Percentiles rank a stretch among this genome's conserved stretches.
Evolutionary conservation across 2,329 filamentous ascomycete genomes (phyloP).

Genomic region (Fonsecaea pedrosoi): DNA sequence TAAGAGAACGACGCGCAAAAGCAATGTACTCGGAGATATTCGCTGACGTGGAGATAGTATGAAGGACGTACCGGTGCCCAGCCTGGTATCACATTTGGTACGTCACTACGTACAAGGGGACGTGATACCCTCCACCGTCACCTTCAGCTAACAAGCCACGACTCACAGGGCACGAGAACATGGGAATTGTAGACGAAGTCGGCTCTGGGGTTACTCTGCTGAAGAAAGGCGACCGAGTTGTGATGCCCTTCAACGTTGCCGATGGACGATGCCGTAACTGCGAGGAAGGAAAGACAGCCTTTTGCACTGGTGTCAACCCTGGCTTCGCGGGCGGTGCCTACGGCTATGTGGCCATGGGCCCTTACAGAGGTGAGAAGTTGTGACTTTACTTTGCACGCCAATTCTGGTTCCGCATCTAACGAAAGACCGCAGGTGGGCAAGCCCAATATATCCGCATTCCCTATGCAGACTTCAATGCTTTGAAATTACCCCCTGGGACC

Average conservation of each 20-base stretch:
- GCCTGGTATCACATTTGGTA: constrained; percentile 66
- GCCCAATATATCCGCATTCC: constrained; percentile 70
- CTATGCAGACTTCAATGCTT: constrained; percentile 70
- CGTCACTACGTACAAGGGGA: constrained; percentile 15
- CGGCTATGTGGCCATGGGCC: constrained; percentile 68
- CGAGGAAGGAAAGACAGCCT: constrained; percentile 68
- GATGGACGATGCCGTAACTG: constrained; percentile 69
- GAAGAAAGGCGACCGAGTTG: constrained; percentile 68
- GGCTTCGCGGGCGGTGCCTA: constrained; percentile 67
- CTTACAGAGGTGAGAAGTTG: constrained; percentile 46
- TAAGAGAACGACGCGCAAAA: constrained; percentile 14
- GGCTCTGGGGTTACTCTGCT: constrained; percentile 66
- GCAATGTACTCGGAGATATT: background rate
- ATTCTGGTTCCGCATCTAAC: constrained; percentile 35
- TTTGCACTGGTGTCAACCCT: constrained; percentile 69
- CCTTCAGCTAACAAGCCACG: constrained; percentile 2
- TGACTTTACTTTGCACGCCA: background rate
- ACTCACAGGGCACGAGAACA: constrained; percentile 62
- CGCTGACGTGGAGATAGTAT: constrained; percentile 61
- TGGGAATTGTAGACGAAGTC: constrained; percentile 63
- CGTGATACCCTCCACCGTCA: background rate
- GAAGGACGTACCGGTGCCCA: constrained; percentile 69
- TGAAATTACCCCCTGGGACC: constrained; percentile 66
- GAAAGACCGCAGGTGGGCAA: constrained; percentile 58
- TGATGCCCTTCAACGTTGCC: constrained; percentile 70